Evolutionary conservation across 75 land plant genomes (phyloP).

Genomic region (Selaginella moellendorffii): DNA sequence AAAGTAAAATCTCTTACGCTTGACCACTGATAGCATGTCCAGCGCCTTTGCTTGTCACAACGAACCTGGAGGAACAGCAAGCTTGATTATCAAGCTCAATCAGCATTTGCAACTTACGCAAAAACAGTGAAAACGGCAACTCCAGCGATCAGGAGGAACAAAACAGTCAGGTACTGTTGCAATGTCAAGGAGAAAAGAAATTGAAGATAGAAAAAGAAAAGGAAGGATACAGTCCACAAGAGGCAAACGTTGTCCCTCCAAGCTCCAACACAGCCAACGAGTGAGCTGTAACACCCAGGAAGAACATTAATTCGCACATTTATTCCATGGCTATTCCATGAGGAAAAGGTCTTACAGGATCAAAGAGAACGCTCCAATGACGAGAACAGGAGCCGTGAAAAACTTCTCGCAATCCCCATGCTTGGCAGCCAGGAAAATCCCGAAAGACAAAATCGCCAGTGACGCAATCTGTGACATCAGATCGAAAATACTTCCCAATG

Average conservation of each 20-base stretch:
- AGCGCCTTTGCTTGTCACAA: slow-evolving; percentile 37
- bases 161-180: slow-evolving; percentile 12
- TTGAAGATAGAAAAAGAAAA: not conserved
- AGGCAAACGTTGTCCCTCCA: slow-evolving; percentile 13
- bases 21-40: slow-evolving; percentile 35
- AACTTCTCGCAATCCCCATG: slow-evolving; percentile 22
- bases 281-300: slow-evolving; percentile 18
- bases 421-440: slow-evolving; percentile 18
- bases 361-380: slow-evolving; percentile 15
- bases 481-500: too few species aligned
- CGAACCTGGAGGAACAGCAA: not conserved
- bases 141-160: slow-evolving; percentile 30
- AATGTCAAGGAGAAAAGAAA: slow-evolving; percentile 8
- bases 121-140: slow-evolving; percentile 39
- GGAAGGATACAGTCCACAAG: slow-evolving; percentile 19
- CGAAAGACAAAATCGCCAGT: slow-evolving; percentile 11
- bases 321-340: too few species aligned
- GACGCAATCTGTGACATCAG: slow-evolving; percentile 15
- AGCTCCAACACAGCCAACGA: slow-evolving; percentile 16
- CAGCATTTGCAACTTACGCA: slow-evolving; percentile 34
- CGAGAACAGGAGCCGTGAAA: slow-evolving; percentile 14
- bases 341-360: slow-evolving; percentile 11
- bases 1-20: slow-evolving; percentile 17
- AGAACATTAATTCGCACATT: too few species aligned
- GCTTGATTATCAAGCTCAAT: not conserved